Base-by-base conservation (phyloP, 192 early-diverging fungal species). In the Coemansia nantahalensis region DNA sequence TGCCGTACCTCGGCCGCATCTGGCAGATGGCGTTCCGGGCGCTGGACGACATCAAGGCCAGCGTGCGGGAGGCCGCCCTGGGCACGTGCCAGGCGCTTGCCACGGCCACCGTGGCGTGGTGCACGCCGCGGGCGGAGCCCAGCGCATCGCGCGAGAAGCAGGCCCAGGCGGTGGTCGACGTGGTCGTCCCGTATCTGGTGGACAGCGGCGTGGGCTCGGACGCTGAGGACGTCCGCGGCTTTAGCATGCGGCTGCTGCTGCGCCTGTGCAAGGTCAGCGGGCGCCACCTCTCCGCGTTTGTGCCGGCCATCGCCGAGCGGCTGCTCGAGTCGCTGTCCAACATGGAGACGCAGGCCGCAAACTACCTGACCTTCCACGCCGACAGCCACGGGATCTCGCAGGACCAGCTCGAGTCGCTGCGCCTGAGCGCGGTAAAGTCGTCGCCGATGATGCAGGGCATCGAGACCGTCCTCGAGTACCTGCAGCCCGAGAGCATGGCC, bases 401-500 rank as follows among this genome's bases (percentile, higher is more conserved):
- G 35, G 90, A 93, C 19, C 87, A 93, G 66, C 73, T 95, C 11
- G 95, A 97, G 43, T 86, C 79, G 39, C 67, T 82, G 15, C 83
- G 95, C 1, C 71, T 97, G 35, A 76, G 64, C 26, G 93, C 91
- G 2, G 83, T 90, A 7, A 93, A 91, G 61, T 65, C 78, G 2
- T 95, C 93, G n/a, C 95, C 95, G 11, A 90, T 95, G 62, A 95
- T 95, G 92, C 88, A 93, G 55, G 91, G 88, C 3, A 74, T 94
- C 28, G 92, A 94, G 56, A 74, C 77, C 8, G 81, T 82, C 42
- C 71, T 94, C 1, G 84, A 89, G 24, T 82, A 93, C 36, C 71
- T 95, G 43, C 90, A 89, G 53, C 82, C 80, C 17, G 62, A 65
- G 2, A 81, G 83, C 5, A 86, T 95, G 69, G 62, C 56, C 5